Conservation (phyloP, 2,329 filamentous ascomycete genomes). For the Bimuria novae-zelandiae region DNA sequence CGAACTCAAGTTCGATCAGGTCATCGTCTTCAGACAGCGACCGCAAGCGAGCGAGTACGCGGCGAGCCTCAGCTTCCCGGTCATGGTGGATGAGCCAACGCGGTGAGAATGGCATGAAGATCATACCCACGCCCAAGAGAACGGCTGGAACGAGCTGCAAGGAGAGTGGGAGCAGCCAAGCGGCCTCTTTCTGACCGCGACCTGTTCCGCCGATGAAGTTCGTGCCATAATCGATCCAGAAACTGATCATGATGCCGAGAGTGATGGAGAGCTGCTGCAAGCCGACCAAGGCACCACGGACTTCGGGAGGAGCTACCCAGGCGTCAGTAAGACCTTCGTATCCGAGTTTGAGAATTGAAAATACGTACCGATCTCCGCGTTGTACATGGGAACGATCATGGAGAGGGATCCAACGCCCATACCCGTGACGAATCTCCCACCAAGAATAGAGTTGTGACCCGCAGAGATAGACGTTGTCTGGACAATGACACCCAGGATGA, state of each 20-base stretch:
- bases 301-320: constrained; percentile 59
- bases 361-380: constrained; percentile 39
- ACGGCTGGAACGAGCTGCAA: constrained; percentile 71
- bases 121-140: constrained; percentile 70
- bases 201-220: constrained; percentile 61
- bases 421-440: constrained; percentile 73
- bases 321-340: neutral
- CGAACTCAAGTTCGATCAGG: constrained; percentile 73
- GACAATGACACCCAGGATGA: constrained; percentile 71
- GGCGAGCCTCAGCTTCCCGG: constrained; percentile 69
- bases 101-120: constrained; percentile 80
- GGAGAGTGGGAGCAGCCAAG: constrained; percentile 75
- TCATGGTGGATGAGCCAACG: constrained; percentile 74
- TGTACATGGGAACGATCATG: constrained; percentile 66
- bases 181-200: constrained; percentile 63
- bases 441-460: constrained; percentile 66
- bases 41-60: constrained; percentile 67
- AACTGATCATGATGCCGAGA: constrained; percentile 67
- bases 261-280: constrained; percentile 67
- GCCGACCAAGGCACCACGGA: constrained; percentile 68
- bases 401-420: constrained; percentile 72
- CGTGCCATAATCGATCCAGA: constrained; percentile 55
- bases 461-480: constrained; percentile 65
- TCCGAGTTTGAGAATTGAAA: neutral
- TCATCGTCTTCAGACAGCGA: constrained; percentile 66